phyloP scores from a whole-genome alignment of 345 rosid genomes.

The Toxicodendron radicans region DNA sequence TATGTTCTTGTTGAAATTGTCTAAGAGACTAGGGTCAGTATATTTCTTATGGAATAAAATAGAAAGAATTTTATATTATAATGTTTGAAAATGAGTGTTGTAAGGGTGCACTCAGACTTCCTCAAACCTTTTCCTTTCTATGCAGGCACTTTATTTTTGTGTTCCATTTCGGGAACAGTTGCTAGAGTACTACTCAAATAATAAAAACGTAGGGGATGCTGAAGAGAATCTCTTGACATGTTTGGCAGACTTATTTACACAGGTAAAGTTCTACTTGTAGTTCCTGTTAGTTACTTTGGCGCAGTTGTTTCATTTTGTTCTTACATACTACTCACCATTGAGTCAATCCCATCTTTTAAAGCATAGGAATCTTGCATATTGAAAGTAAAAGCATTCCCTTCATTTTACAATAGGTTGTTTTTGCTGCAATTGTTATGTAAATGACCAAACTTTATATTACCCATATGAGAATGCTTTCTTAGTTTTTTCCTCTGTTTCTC shows the following conservation, averaged over 20 bases:
- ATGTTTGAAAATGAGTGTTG: not conserved
- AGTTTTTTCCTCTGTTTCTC: not conserved
- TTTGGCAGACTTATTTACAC: conserved; percentile 91
- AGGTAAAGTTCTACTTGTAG: conserved; percentile 42
- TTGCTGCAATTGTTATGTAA: not conserved
- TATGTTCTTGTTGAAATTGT: not conserved
- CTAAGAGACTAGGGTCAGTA: not conserved
- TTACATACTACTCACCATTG: not conserved
- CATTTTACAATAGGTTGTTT: not conserved
- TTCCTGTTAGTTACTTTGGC: too few relatives aligned
- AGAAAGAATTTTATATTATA: not conserved
- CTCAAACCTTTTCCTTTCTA: conserved; percentile 2
- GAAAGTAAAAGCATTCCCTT: not conserved
- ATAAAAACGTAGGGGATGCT: conserved; percentile 67
- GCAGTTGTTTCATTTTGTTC: not conserved
- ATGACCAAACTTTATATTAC: not conserved
- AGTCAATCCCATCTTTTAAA: not conserved
- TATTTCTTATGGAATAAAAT: not conserved
- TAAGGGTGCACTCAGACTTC: not conserved
- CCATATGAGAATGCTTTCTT: not conserved
- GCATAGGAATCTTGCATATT: not conserved
- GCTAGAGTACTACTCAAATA: conserved; percentile 84
- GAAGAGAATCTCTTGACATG: conserved; percentile 98
- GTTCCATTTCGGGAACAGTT: conserved; percentile 98
- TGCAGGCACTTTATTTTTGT: conserved; percentile 97